Base-by-base conservation (phyloP, 805 yeast genomes). In the Clavispora santaluciae region DNA sequence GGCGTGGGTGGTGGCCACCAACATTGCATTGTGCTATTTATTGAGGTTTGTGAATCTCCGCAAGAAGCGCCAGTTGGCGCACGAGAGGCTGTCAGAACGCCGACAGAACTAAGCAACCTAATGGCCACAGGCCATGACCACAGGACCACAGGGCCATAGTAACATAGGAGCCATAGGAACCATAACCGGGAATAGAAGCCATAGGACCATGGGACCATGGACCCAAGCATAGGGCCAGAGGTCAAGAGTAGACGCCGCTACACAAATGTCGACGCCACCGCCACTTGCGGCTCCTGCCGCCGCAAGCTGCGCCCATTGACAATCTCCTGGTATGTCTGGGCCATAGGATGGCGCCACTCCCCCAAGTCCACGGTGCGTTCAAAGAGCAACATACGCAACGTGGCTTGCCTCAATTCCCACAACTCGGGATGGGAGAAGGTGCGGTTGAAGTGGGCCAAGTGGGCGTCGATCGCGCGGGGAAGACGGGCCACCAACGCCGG, bases 1-100 rank as follows among this genome's bases (percentile, higher is more conserved):
- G 2, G 52, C 47, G 1, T 64, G 69, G 69, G 49, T 60, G 7
- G 55, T 60, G 6, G 43, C 55, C 4, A 39, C 49, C 18, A 57
- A 56, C 33, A 9, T 49, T 6, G 11, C 26, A 1, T 33, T 41
- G 22, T 17, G 25, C 18, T 31, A 4, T 21, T 16, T 36, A 16
- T 31, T 41, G 26, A 28, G 16, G 31, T 4, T 28, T 11, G 31
- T 23, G 9, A 22, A 33, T 16, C 23, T 33, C 28, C 16, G 33
- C 33, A 23, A 38, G n/a, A 20, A 29, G 35, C 29, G 36, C 33
- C n/a, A 31, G 33, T n/a, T n/a, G n/a, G n/a, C n/a, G n/a, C n/a
- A n/a, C n/a, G n/a, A n/a, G n/a, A n/a, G n/a, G n/a, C n/a, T n/a
- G n/a, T n/a, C n/a, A n/a, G n/a, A n/a, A n/a, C 29, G 29, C 26